Conservation (phyloP, 225 moss, liverwort and hornwort genomes). For the Physcomitrium patens region DNA sequence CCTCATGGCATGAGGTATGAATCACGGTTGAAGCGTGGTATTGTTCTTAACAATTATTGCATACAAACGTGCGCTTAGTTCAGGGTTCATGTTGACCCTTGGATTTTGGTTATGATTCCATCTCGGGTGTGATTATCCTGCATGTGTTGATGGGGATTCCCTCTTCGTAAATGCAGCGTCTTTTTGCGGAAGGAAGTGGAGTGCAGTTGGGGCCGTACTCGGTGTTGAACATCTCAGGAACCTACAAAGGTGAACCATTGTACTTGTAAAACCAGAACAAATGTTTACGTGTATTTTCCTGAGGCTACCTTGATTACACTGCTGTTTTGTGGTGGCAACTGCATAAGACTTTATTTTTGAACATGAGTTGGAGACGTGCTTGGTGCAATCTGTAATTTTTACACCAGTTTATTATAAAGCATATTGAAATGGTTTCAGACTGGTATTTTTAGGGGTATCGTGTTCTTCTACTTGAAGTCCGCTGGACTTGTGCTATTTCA, state of each 20-base stretch:
- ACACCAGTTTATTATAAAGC: not conserved
- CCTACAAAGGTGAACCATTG: conserved; percentile 60
- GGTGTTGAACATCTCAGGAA: conserved; percentile 78
- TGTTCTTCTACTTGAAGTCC: not conserved
- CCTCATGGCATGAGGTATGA: conserved; percentile 29
- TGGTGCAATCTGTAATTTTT: not conserved
- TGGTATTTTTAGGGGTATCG: not conserved
- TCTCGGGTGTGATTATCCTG: not conserved
- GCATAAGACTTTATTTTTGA: not conserved
- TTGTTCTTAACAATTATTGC: too few species aligned
- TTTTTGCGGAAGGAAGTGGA: conserved; percentile 65
- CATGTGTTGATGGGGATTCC: not conserved
- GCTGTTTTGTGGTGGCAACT: not conserved
- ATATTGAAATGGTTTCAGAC: not conserved
- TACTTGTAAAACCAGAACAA: not conserved
- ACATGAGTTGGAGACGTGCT: not conserved
- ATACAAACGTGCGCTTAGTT: not conserved
- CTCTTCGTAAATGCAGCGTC: conserved; percentile 47
- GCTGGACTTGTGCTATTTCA: conserved; percentile 5
- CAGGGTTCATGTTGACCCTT: not conserved
- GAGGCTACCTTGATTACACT: not conserved
- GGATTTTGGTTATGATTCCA: not conserved
- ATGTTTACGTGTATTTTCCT: not conserved
- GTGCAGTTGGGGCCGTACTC: conserved; percentile 64
- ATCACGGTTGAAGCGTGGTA: not conserved